Evolutionary conservation across 805 yeast species (phyloP), one percentile per base, ranked within the genome.

Genomic region (Ogataea nakhonphanomensis): DNA sequence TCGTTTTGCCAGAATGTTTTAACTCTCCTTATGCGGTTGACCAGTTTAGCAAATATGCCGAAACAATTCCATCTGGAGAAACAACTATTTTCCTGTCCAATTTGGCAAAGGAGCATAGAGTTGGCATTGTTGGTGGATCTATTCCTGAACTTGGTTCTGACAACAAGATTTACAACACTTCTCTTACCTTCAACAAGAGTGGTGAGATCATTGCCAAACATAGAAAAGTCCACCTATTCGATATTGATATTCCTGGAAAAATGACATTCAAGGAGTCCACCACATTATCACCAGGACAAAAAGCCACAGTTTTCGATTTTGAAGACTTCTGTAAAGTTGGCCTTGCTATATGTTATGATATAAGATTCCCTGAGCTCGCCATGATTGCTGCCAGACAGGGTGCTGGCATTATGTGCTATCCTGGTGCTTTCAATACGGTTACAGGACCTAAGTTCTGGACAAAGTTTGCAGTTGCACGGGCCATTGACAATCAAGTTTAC

Each of bases 1-100:
- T 93, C 8, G 87, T 93, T 49, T 68, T 93, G 24, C 99, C 99
- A 7, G 98, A 93, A 66, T 89, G 96, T 66, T 91, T 90, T 76
- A 93, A 91, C 61, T 86, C 96, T 1, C 98, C 98, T 3, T 93
- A 93, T 58, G 78, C 95, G 0, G 95, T 88, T 22, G 76, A 77
- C 43, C 83, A 90, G 46, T 93, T 93, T 64, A 77, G 84, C 5
- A 80, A 86, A 44, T 91, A 93, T 59, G 90, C 96, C 3, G 99
- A 93, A 61, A 52, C 62, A n/a, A 84, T 93, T 30, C 95, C 95
- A 5, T 60, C 67, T 1, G 95, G 95, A 5, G 81, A 78, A 44
- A 72, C 80, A 4, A 79, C 91, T 3, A 50, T 61, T 37, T 74
- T 84, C 35, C 64, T 91, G 35, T 69, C 88, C 1, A 57, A 61